phyloP scores from a whole-genome alignment of 106 monocot genomes.

The Dendrobium catenatum region DNA sequence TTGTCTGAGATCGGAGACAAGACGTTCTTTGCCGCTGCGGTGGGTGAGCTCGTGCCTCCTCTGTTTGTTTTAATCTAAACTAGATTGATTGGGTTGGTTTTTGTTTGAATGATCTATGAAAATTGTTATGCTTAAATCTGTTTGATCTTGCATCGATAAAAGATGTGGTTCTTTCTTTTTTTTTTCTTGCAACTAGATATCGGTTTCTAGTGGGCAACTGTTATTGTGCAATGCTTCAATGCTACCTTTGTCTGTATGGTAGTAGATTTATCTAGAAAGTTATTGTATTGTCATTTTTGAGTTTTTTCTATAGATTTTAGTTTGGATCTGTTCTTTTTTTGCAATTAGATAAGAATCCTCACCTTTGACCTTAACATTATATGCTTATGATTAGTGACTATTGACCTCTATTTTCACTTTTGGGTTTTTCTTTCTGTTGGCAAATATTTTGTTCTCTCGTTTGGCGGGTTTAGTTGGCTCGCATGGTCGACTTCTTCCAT shows the following conservation, averaged over 20 bases:
- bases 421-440: too few species aligned
- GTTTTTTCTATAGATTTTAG: neutral
- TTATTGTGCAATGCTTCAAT: too few species aligned
- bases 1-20: conserved; percentile 97
- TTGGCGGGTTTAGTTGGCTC: too few species aligned
- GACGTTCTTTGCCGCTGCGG: conserved; percentile 97
- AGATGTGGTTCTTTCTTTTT: neutral
- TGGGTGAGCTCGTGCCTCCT: conserved; percentile 11
- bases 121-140: neutral
- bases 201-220: neutral
- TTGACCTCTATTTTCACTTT: too few species aligned
- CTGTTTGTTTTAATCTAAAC: neutral
- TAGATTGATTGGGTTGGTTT: neutral
- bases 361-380: too few species aligned
- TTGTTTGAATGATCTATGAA: neutral
- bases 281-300: neutral
- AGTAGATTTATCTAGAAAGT: too few species aligned
- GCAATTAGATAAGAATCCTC: too few species aligned
- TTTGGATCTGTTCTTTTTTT: neutral
- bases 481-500: too few species aligned
- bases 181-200: neutral
- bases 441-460: too few species aligned
- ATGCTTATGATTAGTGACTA: too few species aligned
- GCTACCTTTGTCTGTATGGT: neutral
- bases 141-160: neutral